Base-by-base conservation (phyloP, 805 yeast species). In the Cyberlindnera bimundalis region DNA sequence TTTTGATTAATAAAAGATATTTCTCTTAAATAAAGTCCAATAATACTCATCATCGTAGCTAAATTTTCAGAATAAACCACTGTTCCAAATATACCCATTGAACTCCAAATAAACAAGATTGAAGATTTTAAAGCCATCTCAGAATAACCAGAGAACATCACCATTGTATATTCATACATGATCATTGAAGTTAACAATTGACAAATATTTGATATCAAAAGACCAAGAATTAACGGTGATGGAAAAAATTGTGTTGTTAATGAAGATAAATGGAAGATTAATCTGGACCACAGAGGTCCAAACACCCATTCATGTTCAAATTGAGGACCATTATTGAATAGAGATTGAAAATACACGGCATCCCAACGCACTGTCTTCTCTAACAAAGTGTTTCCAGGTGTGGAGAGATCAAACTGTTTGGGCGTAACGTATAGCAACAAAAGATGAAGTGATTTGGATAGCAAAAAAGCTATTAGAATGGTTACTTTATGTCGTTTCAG, bases 301-400 rank as follows among this genome's bases (percentile, higher is more conserved):
- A 87, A 91, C 5, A 95, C 97, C 71, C 78, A 84, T 62, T 89
- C 95, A 59, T 91, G 96, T 61, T 91, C 98, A 61, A 70, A 90
- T n/a, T 64, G 59, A 2, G 70, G 63, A 13, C 64, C 59, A 13
- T 73, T 60, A 9, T 61, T 56, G 25, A 84, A 76, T 40, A 81
- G 59, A 33, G 79, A 77, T 13, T 74, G 59, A 55, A 84, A 89
- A 60, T 81, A 89, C 0, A 89, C 93, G 2, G 81, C 71, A 59
- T 91, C 99, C 98, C 98, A 91, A 4, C 80, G 71, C 19, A 85
- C 64, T 5, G 87, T 66, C 40, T 74, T 78, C 38, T 74, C 68
- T 5, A 52, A 27, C 9, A 35, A 27, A 15, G 40, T 33, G 19
- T 8, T 20, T 14, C 47, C 43, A 5, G 38, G 47, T 14, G 47